These are phyloP conservation scores for Backusella circina DNA, from an alignment of 192 early-diverging fungal species.

Conservation along the genomic window DNA sequence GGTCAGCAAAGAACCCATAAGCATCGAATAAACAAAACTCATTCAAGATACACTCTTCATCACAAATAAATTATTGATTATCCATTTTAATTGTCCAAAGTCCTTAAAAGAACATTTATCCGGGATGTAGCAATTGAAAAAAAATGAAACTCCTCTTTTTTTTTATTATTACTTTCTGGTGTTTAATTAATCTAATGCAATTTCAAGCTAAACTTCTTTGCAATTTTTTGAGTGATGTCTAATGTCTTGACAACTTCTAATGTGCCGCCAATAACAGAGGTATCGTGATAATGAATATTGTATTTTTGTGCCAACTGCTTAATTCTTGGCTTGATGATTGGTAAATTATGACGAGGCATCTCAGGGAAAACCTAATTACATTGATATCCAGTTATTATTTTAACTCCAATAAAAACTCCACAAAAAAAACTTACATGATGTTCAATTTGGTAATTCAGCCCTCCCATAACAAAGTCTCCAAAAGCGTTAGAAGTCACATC, in stretches of 20 bases:
- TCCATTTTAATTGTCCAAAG: neutral
- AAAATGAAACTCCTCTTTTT: neutral
- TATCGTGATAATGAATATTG: constrained; percentile 14
- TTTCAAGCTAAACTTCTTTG: constrained; percentile 21
- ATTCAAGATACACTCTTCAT: too few species aligned
- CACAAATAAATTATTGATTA: neutral
- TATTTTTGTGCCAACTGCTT: constrained; percentile 48
- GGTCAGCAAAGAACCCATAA: too few species aligned
- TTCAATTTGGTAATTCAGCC: constrained; percentile 84
- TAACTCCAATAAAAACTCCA: neutral
- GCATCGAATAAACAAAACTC: too few species aligned
- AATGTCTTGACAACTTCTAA: constrained; percentile 30
- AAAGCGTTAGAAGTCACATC: constrained; percentile 59
- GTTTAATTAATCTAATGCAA: constrained; percentile 13
- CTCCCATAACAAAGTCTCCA: constrained; percentile 79
- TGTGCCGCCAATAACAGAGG: constrained; percentile 17
- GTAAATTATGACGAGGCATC: constrained; percentile 72
- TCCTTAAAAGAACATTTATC: constrained; percentile 46
- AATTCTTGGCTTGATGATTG: constrained; percentile 58
- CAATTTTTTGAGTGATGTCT: constrained; percentile 27
- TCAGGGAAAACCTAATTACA: constrained; percentile 63
- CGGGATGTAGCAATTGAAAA: neutral
- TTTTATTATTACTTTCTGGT: neutral
- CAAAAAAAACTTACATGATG: constrained; percentile 58
- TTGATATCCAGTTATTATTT: neutral